Percentiles rank a stretch among this genome's conserved stretches.
Evolutionary conservation across 192 early-diverging fungal genomes (phyloP).

Genomic region (Backusella australiensis): DNA sequence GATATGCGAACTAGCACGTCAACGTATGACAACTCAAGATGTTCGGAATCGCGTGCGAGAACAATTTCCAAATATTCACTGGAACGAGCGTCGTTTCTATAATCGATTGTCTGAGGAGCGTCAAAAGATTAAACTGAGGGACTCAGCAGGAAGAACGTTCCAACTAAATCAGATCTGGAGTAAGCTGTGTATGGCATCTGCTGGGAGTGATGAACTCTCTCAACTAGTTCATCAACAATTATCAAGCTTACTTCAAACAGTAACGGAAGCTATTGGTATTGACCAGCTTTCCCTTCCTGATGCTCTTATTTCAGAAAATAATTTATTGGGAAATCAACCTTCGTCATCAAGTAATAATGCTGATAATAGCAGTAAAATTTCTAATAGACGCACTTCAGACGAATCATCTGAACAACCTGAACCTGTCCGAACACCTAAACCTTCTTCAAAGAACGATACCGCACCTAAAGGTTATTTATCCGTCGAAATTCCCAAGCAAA

Average conservation of each 20-base stretch:
- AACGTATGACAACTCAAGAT: constrained; percentile 45
- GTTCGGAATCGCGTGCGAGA: constrained; percentile 38
- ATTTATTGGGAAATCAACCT: neutral
- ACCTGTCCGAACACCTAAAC: neutral
- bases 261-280: constrained; percentile 11
- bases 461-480: constrained; percentile 20
- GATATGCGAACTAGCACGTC: constrained; percentile 48
- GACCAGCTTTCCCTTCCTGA: constrained; percentile 9
- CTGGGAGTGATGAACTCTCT: constrained; percentile 34
- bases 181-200: constrained; percentile 41
- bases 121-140: constrained; percentile 48
- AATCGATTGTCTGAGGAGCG: constrained; percentile 58
- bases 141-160: constrained; percentile 45
- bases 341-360: neutral
- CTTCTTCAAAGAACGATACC: neutral
- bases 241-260: neutral
- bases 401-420: neutral
- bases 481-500: constrained; percentile 19
- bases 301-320: neutral
- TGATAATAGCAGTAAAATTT: neutral
- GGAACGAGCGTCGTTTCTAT: constrained; percentile 60
- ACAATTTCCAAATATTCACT: constrained; percentile 49
- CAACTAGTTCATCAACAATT: constrained; percentile 17
- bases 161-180: constrained; percentile 44
- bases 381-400: neutral